phyloP scores from a whole-genome alignment of 139 green algal species.

The Ostreobium quekettii region DNA sequence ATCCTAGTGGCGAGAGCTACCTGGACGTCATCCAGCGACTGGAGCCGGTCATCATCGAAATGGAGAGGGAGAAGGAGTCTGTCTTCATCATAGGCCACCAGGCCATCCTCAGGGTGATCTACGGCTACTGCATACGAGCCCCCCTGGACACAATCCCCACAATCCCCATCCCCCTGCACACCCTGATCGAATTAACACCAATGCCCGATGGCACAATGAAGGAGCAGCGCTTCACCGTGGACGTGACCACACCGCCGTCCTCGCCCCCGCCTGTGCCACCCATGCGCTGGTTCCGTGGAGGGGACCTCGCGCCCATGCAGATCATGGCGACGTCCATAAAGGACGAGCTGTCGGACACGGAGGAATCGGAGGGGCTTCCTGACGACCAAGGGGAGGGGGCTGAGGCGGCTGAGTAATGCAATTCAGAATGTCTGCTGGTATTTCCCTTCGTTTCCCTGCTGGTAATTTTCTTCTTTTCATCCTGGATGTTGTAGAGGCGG shows the following conservation, averaged over 20 bases:
- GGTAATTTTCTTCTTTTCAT: too few species aligned
- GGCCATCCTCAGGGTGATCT: slow-evolving; percentile 74
- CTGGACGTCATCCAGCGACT: slow-evolving; percentile 83
- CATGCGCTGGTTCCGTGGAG: not conserved
- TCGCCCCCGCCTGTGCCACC: not conserved
- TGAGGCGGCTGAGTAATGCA: too few species aligned
- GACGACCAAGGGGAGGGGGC: too few species aligned
- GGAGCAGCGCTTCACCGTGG: slow-evolving; percentile 38
- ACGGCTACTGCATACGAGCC: slow-evolving; percentile 75
- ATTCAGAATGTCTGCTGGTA: too few species aligned
- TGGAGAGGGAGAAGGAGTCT: slow-evolving; percentile 78
- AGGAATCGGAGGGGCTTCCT: too few species aligned
- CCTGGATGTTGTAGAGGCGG: too few species aligned
- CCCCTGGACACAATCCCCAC: slow-evolving; percentile 51
- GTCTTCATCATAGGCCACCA: slow-evolving; percentile 80
- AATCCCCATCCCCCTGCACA: slow-evolving; percentile 83
- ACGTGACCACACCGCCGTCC: slow-evolving; percentile 10
- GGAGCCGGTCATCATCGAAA: slow-evolving; percentile 87
- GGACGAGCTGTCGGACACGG: too few species aligned
- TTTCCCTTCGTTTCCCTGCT: too few species aligned
- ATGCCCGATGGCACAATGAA: slow-evolving; percentile 75
- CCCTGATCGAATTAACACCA: slow-evolving; percentile 82
- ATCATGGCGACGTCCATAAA: too few species aligned
- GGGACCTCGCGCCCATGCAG: too few species aligned
- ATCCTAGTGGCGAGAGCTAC: slow-evolving; percentile 82